phyloP scores from a whole-genome alignment of 495 filamentous ascomycete species.

The Penicillium goetzii region DNA sequence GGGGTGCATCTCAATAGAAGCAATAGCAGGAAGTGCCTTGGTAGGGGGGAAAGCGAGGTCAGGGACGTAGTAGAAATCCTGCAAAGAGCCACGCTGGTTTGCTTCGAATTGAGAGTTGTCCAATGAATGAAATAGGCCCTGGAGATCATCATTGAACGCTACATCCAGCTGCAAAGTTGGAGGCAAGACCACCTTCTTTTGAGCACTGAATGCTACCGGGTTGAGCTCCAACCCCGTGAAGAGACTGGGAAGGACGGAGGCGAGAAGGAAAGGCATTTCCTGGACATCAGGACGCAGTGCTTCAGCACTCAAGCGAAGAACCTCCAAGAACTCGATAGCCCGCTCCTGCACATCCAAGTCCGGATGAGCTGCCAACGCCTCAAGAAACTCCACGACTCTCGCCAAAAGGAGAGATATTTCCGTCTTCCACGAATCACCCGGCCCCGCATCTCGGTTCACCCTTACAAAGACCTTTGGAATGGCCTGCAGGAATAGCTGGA shows the following conservation, averaged over 20 bases:
- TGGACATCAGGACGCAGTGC: constrained; percentile 68
- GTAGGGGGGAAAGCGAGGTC: constrained; percentile 32
- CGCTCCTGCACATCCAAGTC: constrained; percentile 95
- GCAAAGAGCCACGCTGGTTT: constrained; percentile 41
- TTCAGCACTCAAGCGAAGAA: constrained; percentile 82
- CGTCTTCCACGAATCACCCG: constrained; percentile 71
- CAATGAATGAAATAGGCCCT: constrained; percentile 53
- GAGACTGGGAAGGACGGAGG: constrained; percentile 83
- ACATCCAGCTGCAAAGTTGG: constrained; percentile 71
- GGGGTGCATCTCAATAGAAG: constrained; percentile 21
- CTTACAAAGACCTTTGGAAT: constrained; percentile 78
- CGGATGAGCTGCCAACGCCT: constrained; percentile 76
- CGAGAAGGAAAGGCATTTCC: constrained; percentile 78
- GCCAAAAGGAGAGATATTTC: constrained; percentile 74
- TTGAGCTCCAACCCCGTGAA: constrained; percentile 88
- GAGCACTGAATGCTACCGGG: constrained; percentile 80
- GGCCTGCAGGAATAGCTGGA: constrained; percentile 83
- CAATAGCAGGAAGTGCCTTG: constrained; percentile 36
- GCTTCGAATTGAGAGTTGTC: constrained; percentile 13
- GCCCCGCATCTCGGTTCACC: constrained; percentile 57
- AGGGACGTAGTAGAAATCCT: constrained; percentile 70
- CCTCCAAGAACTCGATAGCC: constrained; percentile 86
- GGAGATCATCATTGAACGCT: constrained; percentile 78
- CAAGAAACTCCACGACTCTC: constrained; percentile 78
- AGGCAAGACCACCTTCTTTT: constrained; percentile 84